Base-by-base conservation (phyloP, 768 basidiomycete species). In the Leccinum aurantiacum region DNA sequence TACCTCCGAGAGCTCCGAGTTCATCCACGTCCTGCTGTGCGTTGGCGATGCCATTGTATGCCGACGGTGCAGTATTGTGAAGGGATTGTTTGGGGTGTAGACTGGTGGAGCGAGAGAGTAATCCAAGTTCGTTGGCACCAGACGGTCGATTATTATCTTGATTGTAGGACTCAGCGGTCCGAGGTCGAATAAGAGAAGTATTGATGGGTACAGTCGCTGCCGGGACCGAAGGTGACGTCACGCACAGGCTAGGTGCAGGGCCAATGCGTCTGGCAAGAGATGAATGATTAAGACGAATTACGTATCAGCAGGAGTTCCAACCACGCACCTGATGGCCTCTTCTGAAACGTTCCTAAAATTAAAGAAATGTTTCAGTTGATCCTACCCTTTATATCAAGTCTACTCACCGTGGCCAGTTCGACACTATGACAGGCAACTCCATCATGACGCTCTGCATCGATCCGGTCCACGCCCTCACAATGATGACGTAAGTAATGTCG, bases 341-440 rank as follows among this genome's bases (percentile, higher is more conserved):
- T 81, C 76, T 1, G 90, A 92, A 8, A 90, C 87, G 48, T 77
- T 77, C 67, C 91, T 91, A 61, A n/a, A 56, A 60, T 56, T 25
- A 27, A 4, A 6, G 22, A 8, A 2, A 47, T n/a, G 6, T 4
- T 25, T 58, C 1, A 59, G 46, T 52, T 33, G 14, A 27, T 6
- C 9, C 19, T 33, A n/a, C 37, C 13, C 25, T 29, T 15, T 31
- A 14, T 14, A 41, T 4, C 22, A 25, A 22, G 52, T 25, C 35
- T 6, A 75, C 86, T 49, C 61, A 89, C 91, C 88, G 83, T 65
- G 89, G 89, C 91, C 91, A 93, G 65, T 93, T 93, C 5, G 91
- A 91, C 37, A 94, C 79, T 49, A 91, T 86, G 17, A 93, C 81
- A 17, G 91, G 91, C 27, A 94, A 75, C 29, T 91, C 89, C 79